A percentile compares a stretch with the other conserved stretches of the same genome.
Conservation (phyloP, 208 protist genomes). For the Entamoeba dispar region DNA sequence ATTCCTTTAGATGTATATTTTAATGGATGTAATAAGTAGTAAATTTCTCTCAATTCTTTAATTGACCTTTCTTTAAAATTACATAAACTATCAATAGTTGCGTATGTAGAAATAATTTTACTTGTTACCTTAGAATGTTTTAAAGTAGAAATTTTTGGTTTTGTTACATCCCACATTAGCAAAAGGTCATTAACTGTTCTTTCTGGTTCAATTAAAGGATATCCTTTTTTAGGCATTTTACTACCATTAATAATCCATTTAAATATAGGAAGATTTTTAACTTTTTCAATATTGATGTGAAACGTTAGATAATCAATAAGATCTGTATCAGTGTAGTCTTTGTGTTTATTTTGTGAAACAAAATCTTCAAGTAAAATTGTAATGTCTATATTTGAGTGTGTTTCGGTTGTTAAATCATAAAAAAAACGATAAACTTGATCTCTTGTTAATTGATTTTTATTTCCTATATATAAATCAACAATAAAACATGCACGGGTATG, state of each 20-base stretch:
- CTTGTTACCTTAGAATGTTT: not conserved
- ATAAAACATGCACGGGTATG: not conserved
- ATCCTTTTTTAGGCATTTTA: not conserved
- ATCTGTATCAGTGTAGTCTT: not conserved
- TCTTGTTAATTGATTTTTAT: not conserved
- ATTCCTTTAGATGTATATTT: not conserved
- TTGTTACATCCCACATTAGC: not conserved
- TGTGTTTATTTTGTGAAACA: not conserved
- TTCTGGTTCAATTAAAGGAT: not conserved
- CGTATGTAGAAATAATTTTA: not conserved
- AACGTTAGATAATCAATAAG: not conserved
- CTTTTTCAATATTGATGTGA: not conserved
- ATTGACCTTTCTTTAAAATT: not conserved
- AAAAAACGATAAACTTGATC: not conserved
- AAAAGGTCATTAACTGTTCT: not conserved
- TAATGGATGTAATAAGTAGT: not conserved
- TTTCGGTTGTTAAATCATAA: not conserved
- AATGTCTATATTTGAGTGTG: not conserved
- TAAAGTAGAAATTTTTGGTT: not conserved
- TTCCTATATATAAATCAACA: not conserved
- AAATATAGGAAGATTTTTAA: not conserved
- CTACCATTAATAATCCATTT: not conserved
- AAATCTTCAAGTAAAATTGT: not conserved
- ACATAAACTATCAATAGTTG: not conserved
- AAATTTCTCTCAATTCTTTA: not conserved